phyloP scores from a whole-genome alignment of 345 rosid genomes.

The Euphorbia pulcherrima region DNA sequence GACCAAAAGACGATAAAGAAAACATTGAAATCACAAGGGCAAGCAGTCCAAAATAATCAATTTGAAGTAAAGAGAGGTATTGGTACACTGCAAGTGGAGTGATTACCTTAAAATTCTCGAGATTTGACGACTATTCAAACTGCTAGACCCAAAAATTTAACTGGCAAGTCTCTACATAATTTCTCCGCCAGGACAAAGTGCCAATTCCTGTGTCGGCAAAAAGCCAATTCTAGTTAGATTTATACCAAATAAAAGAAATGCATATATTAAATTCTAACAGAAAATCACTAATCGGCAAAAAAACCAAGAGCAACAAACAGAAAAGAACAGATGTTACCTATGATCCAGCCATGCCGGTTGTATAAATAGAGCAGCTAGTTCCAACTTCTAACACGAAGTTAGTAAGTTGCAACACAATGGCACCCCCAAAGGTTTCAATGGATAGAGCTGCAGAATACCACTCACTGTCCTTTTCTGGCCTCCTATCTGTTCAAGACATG shows the following conservation, averaged over 20 bases:
- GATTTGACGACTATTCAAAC: background rate
- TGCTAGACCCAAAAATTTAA: background rate
- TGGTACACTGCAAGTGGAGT: too few relatives aligned
- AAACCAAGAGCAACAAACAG: conserved; percentile 6
- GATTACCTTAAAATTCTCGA: background rate
- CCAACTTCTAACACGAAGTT: background rate
- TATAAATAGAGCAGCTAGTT: background rate
- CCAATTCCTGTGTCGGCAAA: background rate
- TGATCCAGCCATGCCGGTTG: background rate
- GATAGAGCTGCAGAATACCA: conserved; percentile 30
- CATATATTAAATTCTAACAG: background rate
- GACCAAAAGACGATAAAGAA: too few relatives aligned
- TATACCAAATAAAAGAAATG: background rate
- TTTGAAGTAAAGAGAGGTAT: too few relatives aligned
- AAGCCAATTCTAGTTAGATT: background rate
- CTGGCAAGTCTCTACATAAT: background rate
- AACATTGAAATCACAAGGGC: too few relatives aligned
- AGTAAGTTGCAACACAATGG: conserved; percentile 26
- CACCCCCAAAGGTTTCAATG: conserved; percentile 23
- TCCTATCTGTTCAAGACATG: conserved; percentile 39
- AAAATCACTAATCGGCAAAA: background rate
- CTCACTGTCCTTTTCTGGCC: conserved; percentile 42
- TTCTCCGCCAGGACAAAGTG: background rate
- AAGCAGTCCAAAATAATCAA: too few relatives aligned
- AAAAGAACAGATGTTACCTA: background rate